Evolutionary conservation across 2,329 filamentous ascomycete genomes (phyloP), one percentile per base, ranked within the genome.

Genomic region (Aquanectria penicillioides): DNA sequence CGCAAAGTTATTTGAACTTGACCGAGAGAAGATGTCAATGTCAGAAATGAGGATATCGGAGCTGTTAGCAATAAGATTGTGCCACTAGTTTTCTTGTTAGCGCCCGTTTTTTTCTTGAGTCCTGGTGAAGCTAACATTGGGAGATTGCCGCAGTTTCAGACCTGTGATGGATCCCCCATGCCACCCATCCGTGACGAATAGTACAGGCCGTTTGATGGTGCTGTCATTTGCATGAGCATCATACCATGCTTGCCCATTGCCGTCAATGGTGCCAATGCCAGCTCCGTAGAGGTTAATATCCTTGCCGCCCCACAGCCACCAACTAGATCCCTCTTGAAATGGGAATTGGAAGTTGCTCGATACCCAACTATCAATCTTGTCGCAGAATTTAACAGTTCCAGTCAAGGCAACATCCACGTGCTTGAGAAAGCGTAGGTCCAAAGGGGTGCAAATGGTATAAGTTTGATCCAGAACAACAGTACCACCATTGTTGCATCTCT

Each of bases 331-430:
- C 63, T 89, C 88, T 64, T 91, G 89, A 74, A 86, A 91, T 6
- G 76, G 78, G 18, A 88, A 86, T 50, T 82, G 80, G 78, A 90
- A 90, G 20, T 81, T 78, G 65, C 88, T 81, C 9, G 77, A 79
- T 64, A 86, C 80, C 89, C 89, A 91, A 73, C 89, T 89, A 60
- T 85, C 80, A 11, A 86, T 86, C 70, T 91, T 84, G 46, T 87
- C 83, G 52, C 83, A 84, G 74, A 91, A 91, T 50, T 83, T 77
- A 34, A 90, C 80, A 13, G 80, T 82, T 12, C 85, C 86, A 2
- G 69, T 70, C 63, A 75, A 75, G 78, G 84, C 84, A 13, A 90
- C 73, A 70, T 91, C 88, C 28, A 91, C 80, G 64, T 84, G 77
- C 37, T 86, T 79, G 28, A 90, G 75, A 69, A 88, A 89, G 0